Percentiles rank a stretch among this genome's conserved stretches.
These are phyloP conservation scores for Bifiguratus adelaidae DNA, from an alignment of 192 early-diverging fungal species.

Conservation along the genomic window DNA sequence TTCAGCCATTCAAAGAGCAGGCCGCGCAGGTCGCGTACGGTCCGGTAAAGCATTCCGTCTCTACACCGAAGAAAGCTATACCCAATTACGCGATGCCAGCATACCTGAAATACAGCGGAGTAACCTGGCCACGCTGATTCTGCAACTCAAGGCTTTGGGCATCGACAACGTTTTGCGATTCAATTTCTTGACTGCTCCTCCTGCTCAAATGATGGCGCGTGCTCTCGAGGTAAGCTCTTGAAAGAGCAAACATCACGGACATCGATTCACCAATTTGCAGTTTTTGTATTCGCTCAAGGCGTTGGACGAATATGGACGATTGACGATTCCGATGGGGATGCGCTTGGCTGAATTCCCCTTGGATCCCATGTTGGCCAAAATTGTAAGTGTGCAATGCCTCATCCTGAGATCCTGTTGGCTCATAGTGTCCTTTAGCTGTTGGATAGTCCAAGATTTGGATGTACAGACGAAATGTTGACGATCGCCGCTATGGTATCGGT, in stretches of 20 bases:
- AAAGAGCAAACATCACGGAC: background rate
- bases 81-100: slow-evolving; percentile 66
- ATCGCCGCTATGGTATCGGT: slow-evolving; percentile 76
- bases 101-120: slow-evolving; percentile 93
- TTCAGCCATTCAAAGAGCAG: slow-evolving; percentile 87
- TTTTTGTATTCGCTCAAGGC: slow-evolving; percentile 65
- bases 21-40: slow-evolving; percentile 86
- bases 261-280: slow-evolving; percentile 4
- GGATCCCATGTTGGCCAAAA: slow-evolving; percentile 57
- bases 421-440: slow-evolving; percentile 27
- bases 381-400: slow-evolving; percentile 19
- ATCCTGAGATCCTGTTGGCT: background rate
- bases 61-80: slow-evolving; percentile 79
- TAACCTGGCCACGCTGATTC: slow-evolving; percentile 52
- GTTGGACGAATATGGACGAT: slow-evolving; percentile 53
- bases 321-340: slow-evolving; percentile 62
- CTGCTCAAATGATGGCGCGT: slow-evolving; percentile 55
- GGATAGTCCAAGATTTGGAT: slow-evolving; percentile 47
- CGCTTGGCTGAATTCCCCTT: slow-evolving; percentile 68
- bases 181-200: slow-evolving; percentile 69
- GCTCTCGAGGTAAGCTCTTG: slow-evolving; percentile 41
- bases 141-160: slow-evolving; percentile 73
- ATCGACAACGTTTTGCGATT: slow-evolving; percentile 74
- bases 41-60: slow-evolving; percentile 86
- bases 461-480: slow-evolving; percentile 62